Base-by-base conservation (phyloP, 2,329 filamentous ascomycete genomes). In the Talaromyces piceae region DNA sequence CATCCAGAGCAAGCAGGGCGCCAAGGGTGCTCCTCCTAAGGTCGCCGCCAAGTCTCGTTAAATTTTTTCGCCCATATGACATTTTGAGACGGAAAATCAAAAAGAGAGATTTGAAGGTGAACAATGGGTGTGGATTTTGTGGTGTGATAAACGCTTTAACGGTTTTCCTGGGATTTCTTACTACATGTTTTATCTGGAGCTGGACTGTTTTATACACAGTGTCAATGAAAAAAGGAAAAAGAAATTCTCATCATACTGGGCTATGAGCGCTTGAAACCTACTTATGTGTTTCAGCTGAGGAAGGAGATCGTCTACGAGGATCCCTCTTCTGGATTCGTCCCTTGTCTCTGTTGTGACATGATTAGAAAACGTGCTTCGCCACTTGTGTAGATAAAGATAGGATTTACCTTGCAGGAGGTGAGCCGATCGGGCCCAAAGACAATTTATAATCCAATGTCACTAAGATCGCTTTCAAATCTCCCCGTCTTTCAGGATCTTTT, bases 1-100 rank as follows among this genome's bases (percentile, higher is more conserved):
- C 75, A 88, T 95, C 73, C 79, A 86, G 74, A 91, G 89, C 84
- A 98, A 98, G 88, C 89, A 95, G 83, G 90, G 89, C 69, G 86
- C 89, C 62, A 95, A 95, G 84, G 93, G 93, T 68, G 83, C 90
- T 64, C 83, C 81, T 66, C 76, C 79, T 71, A 96, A 96, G 87
- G 84, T 89, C 66, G 81, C 86, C 72, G 84, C 88, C 72, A 91
- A 85, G 71, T 86, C 81, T 78, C 90, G 90, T 78, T 95, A 89
- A 87, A 63, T 59, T 28, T n/a, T n/a, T n/a, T 31, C 33, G 7
- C 25, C 18, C 16, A 25, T 25, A 11, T 47, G 45, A 39, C 23
- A 47, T n/a, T n/a, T n/a, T 47, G 20, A 47, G 26, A 47, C 33
- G n/a, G n/a, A n/a, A 37, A 37, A 37, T 37, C 16, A 37, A 39